Evolutionary conservation across 1,284 basidiomycete species (phyloP), one percentile per base, ranked within the genome.

Genomic region (Apiotrichum porosum): DNA sequence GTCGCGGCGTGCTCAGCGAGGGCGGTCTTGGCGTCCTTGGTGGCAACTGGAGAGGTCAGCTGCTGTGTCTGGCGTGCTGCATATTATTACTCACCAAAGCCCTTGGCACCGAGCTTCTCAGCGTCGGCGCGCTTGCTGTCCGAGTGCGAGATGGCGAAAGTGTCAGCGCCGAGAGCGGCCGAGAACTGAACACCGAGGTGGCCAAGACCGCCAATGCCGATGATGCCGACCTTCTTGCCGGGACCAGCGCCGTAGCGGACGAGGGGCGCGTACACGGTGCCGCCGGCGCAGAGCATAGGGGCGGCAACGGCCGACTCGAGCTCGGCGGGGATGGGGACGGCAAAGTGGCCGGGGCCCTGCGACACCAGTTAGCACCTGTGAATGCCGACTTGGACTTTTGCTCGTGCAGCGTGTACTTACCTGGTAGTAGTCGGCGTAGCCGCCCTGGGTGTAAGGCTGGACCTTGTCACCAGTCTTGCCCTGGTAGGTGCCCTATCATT

Each of bases 221-320:
- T 73, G 42, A 86, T 73, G 37, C 81, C 84, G 45, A 86, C 82
- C 52, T 78, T 80, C 75, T 81, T 83, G 18, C 83, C 83, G 2
- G 81, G 79, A 42, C 40, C 47, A 17, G 77, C 77, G 23, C 82
- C 81, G 66, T 83, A 80, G 40, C 79, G 73, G 45, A 79, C 75
- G 14, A 86, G 72, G 4, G 84, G 83, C 2, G 81, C 81, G 73
- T 76, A 85, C 32, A 83, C 79, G 3, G 84, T 85, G n/a, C 85
- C 66, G 35, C 84, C 84, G 9, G 76, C 83, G 59, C 83, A 85
- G 35, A 68, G 57, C 61, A 73, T 65, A 22, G 75, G 75, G 24
- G 76, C 76, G 4, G 78, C 82, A 48, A 80, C 66, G 49, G 79
- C 77, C 9, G 78, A 76, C 37, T 77, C 70, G 43, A 86, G 71